Percentiles rank a stretch among this genome's conserved stretches.
phyloP scores from a whole-genome alignment of 2,329 filamentous ascomycete species.

The Elsinoe necatrix region DNA sequence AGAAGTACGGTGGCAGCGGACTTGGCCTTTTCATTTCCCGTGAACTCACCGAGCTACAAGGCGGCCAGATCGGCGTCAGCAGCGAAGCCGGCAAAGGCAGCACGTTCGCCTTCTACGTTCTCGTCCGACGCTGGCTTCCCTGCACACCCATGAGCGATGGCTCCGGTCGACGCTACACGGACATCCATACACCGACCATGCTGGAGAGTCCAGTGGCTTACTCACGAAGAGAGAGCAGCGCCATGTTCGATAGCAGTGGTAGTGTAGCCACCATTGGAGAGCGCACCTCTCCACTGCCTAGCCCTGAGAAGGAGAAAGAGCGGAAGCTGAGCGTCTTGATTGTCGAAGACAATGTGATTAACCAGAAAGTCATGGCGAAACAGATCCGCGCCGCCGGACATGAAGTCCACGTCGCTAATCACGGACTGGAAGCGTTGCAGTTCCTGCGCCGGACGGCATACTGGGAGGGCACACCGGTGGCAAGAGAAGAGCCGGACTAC shows the following conservation, averaged over 20 bases:
- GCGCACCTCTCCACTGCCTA: background rate
- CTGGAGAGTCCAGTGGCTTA: slow-evolving; percentile 14
- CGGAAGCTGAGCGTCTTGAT: slow-evolving; percentile 17
- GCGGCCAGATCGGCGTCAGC: slow-evolving; percentile 56
- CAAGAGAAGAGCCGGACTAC: slow-evolving; percentile 6
- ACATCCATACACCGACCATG: slow-evolving; percentile 14
- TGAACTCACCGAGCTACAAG: slow-evolving; percentile 49
- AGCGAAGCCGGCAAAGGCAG: slow-evolving; percentile 52
- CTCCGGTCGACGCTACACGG: background rate
- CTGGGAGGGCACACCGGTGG: background rate
- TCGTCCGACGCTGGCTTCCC: slow-evolving; percentile 40
- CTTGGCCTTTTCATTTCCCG: slow-evolving; percentile 61
- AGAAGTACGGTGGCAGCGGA: slow-evolving; percentile 60
- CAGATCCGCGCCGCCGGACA: slow-evolving; percentile 25
- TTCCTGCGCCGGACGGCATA: slow-evolving; percentile 25
- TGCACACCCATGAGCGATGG: slow-evolving; percentile 9
- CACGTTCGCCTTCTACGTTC: slow-evolving; percentile 58
- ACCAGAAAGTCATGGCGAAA: slow-evolving; percentile 32
- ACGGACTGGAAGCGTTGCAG: slow-evolving; percentile 32
- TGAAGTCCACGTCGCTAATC: slow-evolving; percentile 28
- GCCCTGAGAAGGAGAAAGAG: slow-evolving; percentile 4
- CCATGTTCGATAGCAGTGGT: slow-evolving; percentile 12
- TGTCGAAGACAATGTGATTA: slow-evolving; percentile 28
- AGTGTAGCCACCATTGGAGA: background rate
- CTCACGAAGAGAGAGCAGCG: slow-evolving; percentile 1